Evolutionary conservation across 345 rosid species (phyloP), one percentile per base, ranked within the genome.

Genomic region (Passiflora organensis): DNA sequence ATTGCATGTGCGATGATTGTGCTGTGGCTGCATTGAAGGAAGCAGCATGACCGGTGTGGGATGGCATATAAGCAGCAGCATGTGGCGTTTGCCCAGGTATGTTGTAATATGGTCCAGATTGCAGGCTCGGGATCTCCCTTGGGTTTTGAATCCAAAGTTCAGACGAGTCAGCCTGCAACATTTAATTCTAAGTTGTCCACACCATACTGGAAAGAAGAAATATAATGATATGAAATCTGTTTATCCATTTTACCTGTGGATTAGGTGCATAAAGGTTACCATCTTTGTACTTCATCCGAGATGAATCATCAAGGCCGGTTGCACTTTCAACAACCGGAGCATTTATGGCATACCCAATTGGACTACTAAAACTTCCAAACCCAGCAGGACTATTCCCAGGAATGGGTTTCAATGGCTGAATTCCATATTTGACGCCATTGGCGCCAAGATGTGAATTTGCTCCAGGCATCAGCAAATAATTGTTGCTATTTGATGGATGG

Each of bases 81-180:
- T 82, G 95, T 28, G 95, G 87, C 3, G 93, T 56, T 74, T 91
- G 98, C 53, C 85, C 89, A 28, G 91, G 76, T 69, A 91, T 67
- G 60, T 85, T 83, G 76, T 91, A 88, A 78, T 85, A 88, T 10
- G 76, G 82, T 37, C 79, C 63, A 25, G 96, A 82, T 43, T 88
- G 98, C 74, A 83, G 45, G 48, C 83, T 82, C 1, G 80, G 69
- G 23, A 81, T 62, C 47, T 88, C 95, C 68, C 98, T 82, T 1
- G 82, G 88, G 73, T 88, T 91, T 65, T 78, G 90, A 72, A 88
- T 75, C 98, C 98, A 91, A 18, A 91, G 78, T 69, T 91, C 98
- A 10, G 98, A 86, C 43, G 91, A 57, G 74, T 85, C 98, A 0
- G 88, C 86, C 98, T 91, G 81, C 58, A 45, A 43, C 23, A 49